Conservation (phyloP, 2,329 filamentous ascomycete genomes). For the Fusarium sp. region DNA sequence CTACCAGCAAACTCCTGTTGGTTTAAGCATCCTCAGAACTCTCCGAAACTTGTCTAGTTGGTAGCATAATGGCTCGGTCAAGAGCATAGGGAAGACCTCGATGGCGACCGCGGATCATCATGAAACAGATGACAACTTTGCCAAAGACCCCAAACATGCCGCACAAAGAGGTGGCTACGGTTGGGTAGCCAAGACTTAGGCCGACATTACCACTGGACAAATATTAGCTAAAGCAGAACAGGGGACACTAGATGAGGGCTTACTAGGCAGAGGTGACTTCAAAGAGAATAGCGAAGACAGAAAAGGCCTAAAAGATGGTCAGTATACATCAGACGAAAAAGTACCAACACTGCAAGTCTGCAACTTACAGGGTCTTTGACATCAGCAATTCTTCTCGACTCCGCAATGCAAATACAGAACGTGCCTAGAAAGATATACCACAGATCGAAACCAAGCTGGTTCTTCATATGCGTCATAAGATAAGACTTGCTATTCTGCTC, state of each 20-base stretch:
- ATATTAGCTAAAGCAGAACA: accelerated
- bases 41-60: constrained; percentile 8
- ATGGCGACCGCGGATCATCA: constrained; percentile 53
- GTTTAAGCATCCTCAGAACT: background rate
- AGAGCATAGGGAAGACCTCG: constrained; percentile 49
- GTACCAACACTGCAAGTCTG: background rate
- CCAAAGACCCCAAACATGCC: constrained; percentile 48
- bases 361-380: constrained; percentile 36
- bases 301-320: constrained; percentile 38
- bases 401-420: constrained; percentile 50
- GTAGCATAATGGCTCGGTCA: constrained; percentile 49
- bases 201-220: constrained; percentile 50
- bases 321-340: background rate
- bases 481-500: constrained; percentile 46
- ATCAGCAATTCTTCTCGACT: constrained; percentile 39
- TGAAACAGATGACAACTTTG: constrained; percentile 51
- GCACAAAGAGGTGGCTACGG: constrained; percentile 42
- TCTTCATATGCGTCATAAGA: constrained; percentile 50
- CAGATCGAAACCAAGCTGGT: constrained; percentile 55
- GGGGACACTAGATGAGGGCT: background rate
- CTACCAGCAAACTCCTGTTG: background rate
- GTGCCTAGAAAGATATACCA: constrained; percentile 55
- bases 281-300: constrained; percentile 48
- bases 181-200: constrained; percentile 49
- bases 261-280: constrained; percentile 50